phyloP scores from a whole-genome alignment of 176 grass and related monocot species.

The Carex pumila region DNA sequence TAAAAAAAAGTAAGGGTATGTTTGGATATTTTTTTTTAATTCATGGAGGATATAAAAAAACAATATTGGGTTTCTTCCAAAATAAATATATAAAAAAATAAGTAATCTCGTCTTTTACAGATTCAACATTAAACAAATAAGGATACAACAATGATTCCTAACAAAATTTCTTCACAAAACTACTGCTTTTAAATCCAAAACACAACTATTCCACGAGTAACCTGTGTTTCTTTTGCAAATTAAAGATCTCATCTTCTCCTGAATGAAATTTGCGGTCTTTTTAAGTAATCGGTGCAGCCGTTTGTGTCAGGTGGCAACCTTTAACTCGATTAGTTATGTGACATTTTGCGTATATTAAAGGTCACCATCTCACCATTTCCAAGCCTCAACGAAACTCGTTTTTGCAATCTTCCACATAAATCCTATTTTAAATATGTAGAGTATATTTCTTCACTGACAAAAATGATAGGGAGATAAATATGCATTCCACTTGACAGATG shows the following conservation, averaged over 20 bases:
- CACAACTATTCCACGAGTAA: background rate
- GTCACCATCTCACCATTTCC: constrained; percentile 32
- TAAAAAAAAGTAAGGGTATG: too few relatives aligned
- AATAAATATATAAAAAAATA: background rate
- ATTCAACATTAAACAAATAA: background rate
- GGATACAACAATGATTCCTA: background rate
- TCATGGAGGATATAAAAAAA: background rate
- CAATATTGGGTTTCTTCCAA: background rate
- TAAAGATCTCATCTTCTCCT: background rate
- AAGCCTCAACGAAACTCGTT: constrained; percentile 42
- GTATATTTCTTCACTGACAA: constrained; percentile 1
- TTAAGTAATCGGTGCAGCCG: background rate
- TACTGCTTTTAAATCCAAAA: background rate
- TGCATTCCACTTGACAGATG: background rate
- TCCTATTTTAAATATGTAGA: constrained; percentile 28
- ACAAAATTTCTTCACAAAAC: background rate
- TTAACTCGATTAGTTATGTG: background rate
- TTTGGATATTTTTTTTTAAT: too few relatives aligned
- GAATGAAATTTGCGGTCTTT: background rate
- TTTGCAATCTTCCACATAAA: constrained; percentile 42
- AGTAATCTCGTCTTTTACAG: background rate
- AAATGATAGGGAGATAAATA: background rate
- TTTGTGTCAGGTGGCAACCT: background rate
- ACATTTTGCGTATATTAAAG: constrained; percentile 23
- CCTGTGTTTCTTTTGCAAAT: background rate